Percentiles rank a stretch among this genome's conserved stretches.
Evolutionary conservation across 805 yeast species (phyloP).

Genomic region (fission yeast (Schizosaccharomyces pombe)): DNA sequence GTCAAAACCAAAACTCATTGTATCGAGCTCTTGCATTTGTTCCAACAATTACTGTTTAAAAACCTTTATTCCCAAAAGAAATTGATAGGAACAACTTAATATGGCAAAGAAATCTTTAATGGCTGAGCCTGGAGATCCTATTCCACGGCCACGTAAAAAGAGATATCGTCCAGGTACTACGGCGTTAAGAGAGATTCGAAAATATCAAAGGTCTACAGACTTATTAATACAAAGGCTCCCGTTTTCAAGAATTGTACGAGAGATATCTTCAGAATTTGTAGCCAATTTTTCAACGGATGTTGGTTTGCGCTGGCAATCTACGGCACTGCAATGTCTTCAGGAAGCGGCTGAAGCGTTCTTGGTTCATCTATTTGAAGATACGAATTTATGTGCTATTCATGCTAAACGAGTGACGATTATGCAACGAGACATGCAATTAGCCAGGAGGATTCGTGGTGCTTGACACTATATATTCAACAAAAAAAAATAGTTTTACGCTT

Average conservation of each 20-base stretch:
- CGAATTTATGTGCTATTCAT: conserved; percentile 94
- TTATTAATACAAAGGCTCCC: conserved; percentile 87
- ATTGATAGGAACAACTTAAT: not conserved
- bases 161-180: conserved; percentile 91
- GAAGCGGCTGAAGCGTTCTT: conserved; percentile 97
- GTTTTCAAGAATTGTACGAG: conserved; percentile 90
- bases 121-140: conserved; percentile 1
- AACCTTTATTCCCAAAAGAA: not conserved
- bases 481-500: not conserved
- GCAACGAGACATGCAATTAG: conserved; percentile 94
- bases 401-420: conserved; percentile 98
- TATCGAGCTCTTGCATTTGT: not conserved
- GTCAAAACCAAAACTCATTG: too few relatives aligned
- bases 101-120: not conserved
- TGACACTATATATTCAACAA: not conserved
- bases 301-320: conserved; percentile 86
- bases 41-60: not conserved
- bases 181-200: conserved; percentile 89
- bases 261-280: conserved; percentile 84
- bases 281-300: conserved; percentile 16
- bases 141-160: conserved; percentile 45
- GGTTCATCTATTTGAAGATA: conserved; percentile 88
- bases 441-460: conserved; percentile 82
- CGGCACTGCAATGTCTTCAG: conserved; percentile 92
- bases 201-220: conserved; percentile 92